phyloP scores from a whole-genome alignment of 192 early-diverging fungal genomes.

The Kappamyces sp. region DNA sequence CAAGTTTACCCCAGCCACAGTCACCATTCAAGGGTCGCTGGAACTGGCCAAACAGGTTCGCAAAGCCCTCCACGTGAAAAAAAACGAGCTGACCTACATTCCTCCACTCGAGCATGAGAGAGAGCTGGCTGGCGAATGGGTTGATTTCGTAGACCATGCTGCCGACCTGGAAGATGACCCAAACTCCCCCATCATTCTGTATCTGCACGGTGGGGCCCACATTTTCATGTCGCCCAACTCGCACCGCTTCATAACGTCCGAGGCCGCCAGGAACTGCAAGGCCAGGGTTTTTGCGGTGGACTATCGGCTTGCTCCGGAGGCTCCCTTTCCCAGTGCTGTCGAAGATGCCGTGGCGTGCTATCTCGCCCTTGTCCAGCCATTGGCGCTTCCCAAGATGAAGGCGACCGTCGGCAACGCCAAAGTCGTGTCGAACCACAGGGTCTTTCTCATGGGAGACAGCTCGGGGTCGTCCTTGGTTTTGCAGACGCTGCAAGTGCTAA shows the following conservation, averaged over 20 bases:
- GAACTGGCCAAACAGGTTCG: constrained; percentile 5
- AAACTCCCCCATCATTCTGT: constrained; percentile 22
- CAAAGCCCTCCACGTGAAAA: constrained; percentile 15
- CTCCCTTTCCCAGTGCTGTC: constrained; percentile 26
- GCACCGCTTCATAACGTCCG: constrained; percentile 27
- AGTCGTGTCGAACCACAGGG: constrained; percentile 10
- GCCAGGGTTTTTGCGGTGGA: constrained; percentile 31
- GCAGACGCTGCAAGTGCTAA: constrained; percentile 39
- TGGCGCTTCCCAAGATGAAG: constrained; percentile 3
- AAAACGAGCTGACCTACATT: not conserved
- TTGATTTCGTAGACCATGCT: constrained; percentile 6
- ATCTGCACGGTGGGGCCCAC: constrained; percentile 37
- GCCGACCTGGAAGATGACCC: not conserved
- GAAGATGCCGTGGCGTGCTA: constrained; percentile 29
- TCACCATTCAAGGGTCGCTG: constrained; percentile 6
- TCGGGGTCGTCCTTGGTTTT: constrained; percentile 21
- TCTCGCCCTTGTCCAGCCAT: constrained; percentile 16
- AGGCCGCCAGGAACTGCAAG: constrained; percentile 6
- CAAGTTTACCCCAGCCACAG: not conserved
- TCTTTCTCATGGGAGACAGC: constrained; percentile 24
- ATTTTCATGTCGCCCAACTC: constrained; percentile 35
- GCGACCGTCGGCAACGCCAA: constrained; percentile 1
- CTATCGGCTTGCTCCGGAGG: constrained; percentile 31
- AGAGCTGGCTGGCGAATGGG: constrained; percentile 25
- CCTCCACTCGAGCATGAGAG: not conserved